Base-by-base conservation (phyloP, 1,284 basidiomycete genomes). In the Papiliotrema fonsecae region DNA sequence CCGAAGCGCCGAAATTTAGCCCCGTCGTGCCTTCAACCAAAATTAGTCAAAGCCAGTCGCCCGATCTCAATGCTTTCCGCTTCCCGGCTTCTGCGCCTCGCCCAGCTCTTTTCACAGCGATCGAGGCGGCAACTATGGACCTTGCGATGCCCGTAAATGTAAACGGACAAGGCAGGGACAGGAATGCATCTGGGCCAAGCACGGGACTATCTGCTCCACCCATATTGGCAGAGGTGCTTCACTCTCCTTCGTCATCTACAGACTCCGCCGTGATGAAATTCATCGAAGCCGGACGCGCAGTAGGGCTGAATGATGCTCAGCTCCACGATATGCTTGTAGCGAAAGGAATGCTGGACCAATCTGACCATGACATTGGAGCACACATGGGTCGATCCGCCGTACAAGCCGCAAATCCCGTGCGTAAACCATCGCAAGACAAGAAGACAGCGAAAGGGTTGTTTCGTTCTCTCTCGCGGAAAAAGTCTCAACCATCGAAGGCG, bases 241-340 rank as follows among this genome's bases (percentile, higher is more conserved):
- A 18, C 54, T 57, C 44, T 24, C 53, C 49, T 5, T 41, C 53
- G 31, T 40, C 54, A 1, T 61, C 63, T 1, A 59, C 57, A 22
- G 61, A 63, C 32, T 57, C 60, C 13, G 56, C 64, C 0, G 42
- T 65, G 6, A 51, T 56, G 13, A 61, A 61, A 22, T 71, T 71
- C 52, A 52, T 67, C 40, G 61, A 64, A 28, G 63, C 69, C 10
- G 69, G 69, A 6, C 53, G 60, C 32, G 61, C 62, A 5, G 48
- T 69, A 14, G 69, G 69, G 2, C 46, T 71, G 18, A 58, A 56
- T 21, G 62, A 68, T 32, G 52, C 50, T 6, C 61, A 64, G 41
- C 57, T 71, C 3, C 54, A 64, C 31, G 57, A 64, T 22, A 65
- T 71, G 57, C 49, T 71, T 27, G 39, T 43, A 22, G 52, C 53